Conservation (phyloP, 1,139 yeast genomes). For the Taphrina deformans region DNA sequence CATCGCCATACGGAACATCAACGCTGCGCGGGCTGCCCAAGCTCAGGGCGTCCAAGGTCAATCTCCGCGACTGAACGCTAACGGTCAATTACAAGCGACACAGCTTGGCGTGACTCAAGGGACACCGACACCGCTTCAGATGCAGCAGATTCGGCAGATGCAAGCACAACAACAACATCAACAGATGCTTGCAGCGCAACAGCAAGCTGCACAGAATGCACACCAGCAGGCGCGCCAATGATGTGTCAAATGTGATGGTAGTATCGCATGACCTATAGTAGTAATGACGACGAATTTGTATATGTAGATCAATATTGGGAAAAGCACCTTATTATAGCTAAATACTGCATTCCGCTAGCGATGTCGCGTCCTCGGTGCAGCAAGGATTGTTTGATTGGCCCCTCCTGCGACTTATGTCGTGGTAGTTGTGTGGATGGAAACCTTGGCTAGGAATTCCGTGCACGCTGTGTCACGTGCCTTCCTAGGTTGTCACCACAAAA, state of each 20-base stretch:
- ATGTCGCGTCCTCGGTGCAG: too few species aligned
- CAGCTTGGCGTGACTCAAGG: slow-evolving; percentile 25
- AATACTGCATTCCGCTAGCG: too few species aligned
- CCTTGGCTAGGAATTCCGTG: too few species aligned
- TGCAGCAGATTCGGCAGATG: slow-evolving; percentile 31
- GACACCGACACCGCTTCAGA: slow-evolving; percentile 26
- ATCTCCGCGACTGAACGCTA: slow-evolving; percentile 1
- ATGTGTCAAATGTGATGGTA: background rate
- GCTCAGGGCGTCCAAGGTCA: background rate
- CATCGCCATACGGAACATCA: slow-evolving; percentile 25
- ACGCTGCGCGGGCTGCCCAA: slow-evolving; percentile 25
- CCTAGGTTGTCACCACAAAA: background rate
- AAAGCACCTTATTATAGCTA: too few species aligned
- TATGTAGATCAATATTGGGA: too few species aligned
- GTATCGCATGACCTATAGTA: background rate
- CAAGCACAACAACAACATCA: slow-evolving; percentile 33
- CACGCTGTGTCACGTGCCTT: background rate
- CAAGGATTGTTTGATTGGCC: too few species aligned
- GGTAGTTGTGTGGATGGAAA: too few species aligned
- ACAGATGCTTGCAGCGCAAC: slow-evolving; percentile 21
- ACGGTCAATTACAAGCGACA: slow-evolving; percentile 24
- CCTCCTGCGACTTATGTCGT: too few species aligned
- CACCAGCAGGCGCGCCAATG: slow-evolving; percentile 12
- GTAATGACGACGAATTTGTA: background rate
- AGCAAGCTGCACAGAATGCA: slow-evolving; percentile 13